These are phyloP conservation scores for Tulasnella sp. DNA, from an alignment of 768 basidiomycete species.

Conservation along the genomic window DNA sequence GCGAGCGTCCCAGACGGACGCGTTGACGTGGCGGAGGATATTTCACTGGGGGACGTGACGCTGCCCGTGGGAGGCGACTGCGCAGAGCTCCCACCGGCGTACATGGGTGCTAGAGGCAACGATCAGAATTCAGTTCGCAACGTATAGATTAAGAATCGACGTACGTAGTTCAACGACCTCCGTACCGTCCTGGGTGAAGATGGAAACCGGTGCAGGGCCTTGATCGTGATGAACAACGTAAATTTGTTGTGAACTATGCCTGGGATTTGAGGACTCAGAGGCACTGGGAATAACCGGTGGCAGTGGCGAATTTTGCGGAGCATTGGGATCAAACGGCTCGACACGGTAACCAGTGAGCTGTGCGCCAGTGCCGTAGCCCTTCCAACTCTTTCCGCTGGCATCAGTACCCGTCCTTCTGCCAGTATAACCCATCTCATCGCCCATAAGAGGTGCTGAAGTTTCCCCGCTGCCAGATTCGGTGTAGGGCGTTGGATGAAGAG, in stretches of 20 bases:
- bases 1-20: no score
- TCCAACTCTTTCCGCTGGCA: no score
- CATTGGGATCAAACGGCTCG: neutral
- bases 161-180: conserved; percentile 12
- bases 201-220: conserved; percentile 6
- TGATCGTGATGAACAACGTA: conserved; percentile 13
- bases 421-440: neutral
- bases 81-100: no score
- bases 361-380: no score
- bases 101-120: neutral
- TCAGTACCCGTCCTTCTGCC: no score
- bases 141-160: neutral
- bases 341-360: no score
- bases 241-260: neutral
- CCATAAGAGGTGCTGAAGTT: neutral
- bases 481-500: neutral
- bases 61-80: no score
- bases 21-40: no score
- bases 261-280: neutral
- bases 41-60: no score
- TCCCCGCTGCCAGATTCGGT: neutral
- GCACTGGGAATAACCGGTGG: neutral
- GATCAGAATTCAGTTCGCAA: neutral
- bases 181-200: conserved; percentile 5
- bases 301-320: neutral